Base-by-base conservation (phyloP, 2,329 filamentous ascomycete species). In the Penicillium brevicompactum region DNA sequence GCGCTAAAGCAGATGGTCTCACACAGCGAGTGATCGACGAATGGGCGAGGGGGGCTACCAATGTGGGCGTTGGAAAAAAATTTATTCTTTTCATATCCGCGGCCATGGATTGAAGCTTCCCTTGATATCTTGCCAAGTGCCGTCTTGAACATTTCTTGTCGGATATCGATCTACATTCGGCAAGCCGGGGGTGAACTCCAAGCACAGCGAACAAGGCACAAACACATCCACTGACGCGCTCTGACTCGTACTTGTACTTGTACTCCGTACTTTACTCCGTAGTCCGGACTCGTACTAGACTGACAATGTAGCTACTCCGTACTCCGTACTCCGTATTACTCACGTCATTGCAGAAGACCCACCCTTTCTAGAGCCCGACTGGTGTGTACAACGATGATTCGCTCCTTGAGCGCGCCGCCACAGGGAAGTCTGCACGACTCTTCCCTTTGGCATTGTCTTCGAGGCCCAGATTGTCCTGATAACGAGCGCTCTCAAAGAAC, bases 301-400 rank as follows among this genome's bases (percentile, higher is more conserved):
- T 27, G 34, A 37, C 34, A 37, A 37, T 37, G 34, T 42, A 53
- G 40, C 32, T 6, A 18, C 18, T 18, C 18, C 18, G 18, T 18
- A 18, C 18, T 18, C 18, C 18, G 18, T 18, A 18, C 18, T 18
- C 18, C 18, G 18, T 18, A 14, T 42, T 8, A 59, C 56, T 51
- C 31, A 60, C 59, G 57, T 59, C 53, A 57, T 58, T 62, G 53
- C 44, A 51, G 55, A 54, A 49, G 53, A 56, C 62, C 62, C 62
- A 64, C 59, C 38, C 54, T 43, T 46, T 47, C 42, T 47, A 64
- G 18, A 18, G 59, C 59, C 61, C 53, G 45, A 61, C 55, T 59
- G 51, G 53, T 62, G 62, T 63, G 63, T 65, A 64, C 60, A 63
- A 65, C 49, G 53, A 61, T 64, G 61, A 65, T 65, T 65, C 64